Conservation (phyloP, 176 grass and related monocot genomes). For the Elaeis guineensis region DNA sequence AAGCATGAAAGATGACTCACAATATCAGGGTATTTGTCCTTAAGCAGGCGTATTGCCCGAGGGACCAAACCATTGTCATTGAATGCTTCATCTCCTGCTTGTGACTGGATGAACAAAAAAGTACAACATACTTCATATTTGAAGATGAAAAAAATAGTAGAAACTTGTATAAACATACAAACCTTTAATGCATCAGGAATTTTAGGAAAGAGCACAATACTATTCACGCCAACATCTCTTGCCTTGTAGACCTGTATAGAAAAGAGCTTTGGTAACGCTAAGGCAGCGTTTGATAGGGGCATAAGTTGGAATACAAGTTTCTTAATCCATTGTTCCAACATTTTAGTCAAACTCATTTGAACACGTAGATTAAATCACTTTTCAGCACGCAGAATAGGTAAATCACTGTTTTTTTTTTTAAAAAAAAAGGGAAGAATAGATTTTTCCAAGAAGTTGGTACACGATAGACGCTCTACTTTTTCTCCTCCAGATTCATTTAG, state of each 20-base stretch:
- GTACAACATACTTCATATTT: slow-evolving; percentile 3
- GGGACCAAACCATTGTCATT: slow-evolving; percentile 94
- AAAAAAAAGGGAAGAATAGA: too few species aligned
- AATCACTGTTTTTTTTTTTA: too few species aligned
- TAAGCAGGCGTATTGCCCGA: slow-evolving; percentile 73
- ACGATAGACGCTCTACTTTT: too few species aligned
- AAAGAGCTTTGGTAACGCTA: background rate
- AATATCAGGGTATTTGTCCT: slow-evolving; percentile 93
- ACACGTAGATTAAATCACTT: too few species aligned
- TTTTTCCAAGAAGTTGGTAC: too few species aligned
- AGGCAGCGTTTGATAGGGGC: too few species aligned
- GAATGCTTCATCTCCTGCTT: slow-evolving; percentile 75
- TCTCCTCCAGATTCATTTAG: too few species aligned
- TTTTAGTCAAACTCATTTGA: too few species aligned
- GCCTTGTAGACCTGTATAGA: slow-evolving; percentile 85
- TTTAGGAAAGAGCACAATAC: slow-evolving; percentile 95
- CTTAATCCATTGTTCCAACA: too few species aligned
- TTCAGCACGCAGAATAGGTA: too few species aligned
- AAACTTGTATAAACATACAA: slow-evolving; percentile 9
- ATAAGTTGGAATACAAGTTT: too few species aligned
- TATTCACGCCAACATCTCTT: slow-evolving; percentile 85
- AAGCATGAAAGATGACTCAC: slow-evolving; percentile 28
- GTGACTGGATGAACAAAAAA: slow-evolving; percentile 36
- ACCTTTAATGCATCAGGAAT: slow-evolving; percentile 97
- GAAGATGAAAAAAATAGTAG: slow-evolving; percentile 5